Evolutionary conservation across 208 protist species (phyloP).

Genomic region (Balamuthia mandrillaris): DNA sequence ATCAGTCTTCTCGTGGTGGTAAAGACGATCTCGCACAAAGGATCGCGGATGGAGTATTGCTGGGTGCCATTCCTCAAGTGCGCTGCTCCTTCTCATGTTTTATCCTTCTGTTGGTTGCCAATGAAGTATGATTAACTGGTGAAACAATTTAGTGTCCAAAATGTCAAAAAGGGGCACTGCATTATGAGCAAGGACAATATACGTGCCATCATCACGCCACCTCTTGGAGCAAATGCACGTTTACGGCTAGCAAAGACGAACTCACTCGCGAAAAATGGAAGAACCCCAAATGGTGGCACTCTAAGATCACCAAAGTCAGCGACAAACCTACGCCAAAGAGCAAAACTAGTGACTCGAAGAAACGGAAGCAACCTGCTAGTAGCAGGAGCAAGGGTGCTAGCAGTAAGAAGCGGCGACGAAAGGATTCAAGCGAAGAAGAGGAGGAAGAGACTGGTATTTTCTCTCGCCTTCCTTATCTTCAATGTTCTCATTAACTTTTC

Average conservation of each 20-base stretch:
- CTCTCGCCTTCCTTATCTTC: too few species aligned
- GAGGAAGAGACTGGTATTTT: too few species aligned
- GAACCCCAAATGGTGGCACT: constrained; percentile 26
- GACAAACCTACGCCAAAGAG: neutral
- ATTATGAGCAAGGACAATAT: neutral
- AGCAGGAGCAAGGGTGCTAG: too few species aligned
- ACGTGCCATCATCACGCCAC: neutral
- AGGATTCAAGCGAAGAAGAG: too few species aligned
- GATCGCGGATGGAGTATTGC: constrained; percentile 6
- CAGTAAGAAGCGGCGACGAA: too few species aligned
- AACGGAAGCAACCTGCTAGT: too few species aligned
- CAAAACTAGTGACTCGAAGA: neutral
- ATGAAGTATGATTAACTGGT: too few species aligned
- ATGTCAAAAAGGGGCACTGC: constrained; percentile 16
- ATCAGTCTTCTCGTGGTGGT: neutral
- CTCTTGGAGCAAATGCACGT: constrained; percentile 28
- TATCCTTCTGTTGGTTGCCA: neutral
- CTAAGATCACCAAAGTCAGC: neutral
- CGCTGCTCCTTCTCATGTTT: neutral
- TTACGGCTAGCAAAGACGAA: constrained; percentile 17
- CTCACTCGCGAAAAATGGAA: constrained; percentile 1
- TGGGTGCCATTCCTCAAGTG: constrained; percentile 14
- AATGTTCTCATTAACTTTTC: too few species aligned
- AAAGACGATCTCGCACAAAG: neutral
- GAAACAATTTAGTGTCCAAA: constrained; percentile 18